Percentiles rank a stretch among this genome's conserved stretches.
Conservation (phyloP, 768 basidiomycete species). For the Neoboletus magnificus region DNA sequence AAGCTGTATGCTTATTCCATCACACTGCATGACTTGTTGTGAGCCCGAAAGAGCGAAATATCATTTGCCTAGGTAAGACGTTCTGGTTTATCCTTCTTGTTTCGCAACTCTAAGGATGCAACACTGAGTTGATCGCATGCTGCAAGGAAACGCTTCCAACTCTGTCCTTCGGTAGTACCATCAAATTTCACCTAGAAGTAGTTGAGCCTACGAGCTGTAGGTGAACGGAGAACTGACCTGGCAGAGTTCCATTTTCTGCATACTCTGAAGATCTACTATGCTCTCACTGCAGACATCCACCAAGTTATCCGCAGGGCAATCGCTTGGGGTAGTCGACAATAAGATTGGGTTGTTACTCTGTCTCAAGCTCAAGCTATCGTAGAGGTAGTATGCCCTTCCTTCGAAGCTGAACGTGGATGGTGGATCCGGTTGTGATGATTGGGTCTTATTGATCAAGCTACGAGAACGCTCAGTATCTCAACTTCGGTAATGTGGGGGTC, state of each 20-base stretch:
- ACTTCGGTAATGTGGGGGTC: not conserved
- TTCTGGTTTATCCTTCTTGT: constrained; percentile 9
- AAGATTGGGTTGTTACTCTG: constrained; percentile 36
- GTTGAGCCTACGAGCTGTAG: constrained; percentile 1
- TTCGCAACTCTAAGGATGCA: constrained; percentile 27
- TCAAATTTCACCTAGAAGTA: constrained; percentile 44
- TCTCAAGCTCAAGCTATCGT: constrained; percentile 46
- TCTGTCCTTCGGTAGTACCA: constrained; percentile 33
- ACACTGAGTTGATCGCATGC: constrained; percentile 44
- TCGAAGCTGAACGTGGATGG: constrained; percentile 42
- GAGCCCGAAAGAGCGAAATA: not conserved
- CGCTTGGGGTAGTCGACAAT: constrained; percentile 1
- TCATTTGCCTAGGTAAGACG: constrained; percentile 8
- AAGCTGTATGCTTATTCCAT: not conserved
- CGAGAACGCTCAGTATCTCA: constrained; percentile 4
- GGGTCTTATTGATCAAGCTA: constrained; percentile 34
- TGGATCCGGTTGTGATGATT: constrained; percentile 41
- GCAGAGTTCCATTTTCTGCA: constrained; percentile 48
- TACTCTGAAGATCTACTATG: constrained; percentile 51
- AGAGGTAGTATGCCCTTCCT: constrained; percentile 44
- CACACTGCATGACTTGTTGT: not conserved
- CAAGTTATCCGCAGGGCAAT: not conserved
- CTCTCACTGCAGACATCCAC: constrained; percentile 42
- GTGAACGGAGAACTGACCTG: constrained; percentile 40
- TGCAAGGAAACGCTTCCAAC: constrained; percentile 46